Evolutionary conservation across 768 basidiomycete species (phyloP), one percentile per base, ranked within the genome.

Genomic region (Russula ochroleuca): DNA sequence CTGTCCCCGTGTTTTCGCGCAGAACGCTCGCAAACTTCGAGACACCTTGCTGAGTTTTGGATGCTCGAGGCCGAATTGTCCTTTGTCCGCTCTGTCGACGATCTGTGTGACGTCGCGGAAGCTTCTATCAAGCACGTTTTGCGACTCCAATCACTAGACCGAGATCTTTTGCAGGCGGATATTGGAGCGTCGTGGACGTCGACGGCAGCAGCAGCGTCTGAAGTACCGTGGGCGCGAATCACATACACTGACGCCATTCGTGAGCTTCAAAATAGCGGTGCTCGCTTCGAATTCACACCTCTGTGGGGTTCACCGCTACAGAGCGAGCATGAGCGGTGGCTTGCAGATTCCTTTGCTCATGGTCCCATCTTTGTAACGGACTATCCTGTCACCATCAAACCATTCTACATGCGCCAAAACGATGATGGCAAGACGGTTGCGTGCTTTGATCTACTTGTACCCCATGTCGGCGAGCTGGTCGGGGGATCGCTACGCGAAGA

Each of bases 21-120:
- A 23, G 97, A 99, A 72, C 85, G 85, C 6, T 90, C 88, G 3
- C 81, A 87, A 68, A 98, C 96, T 2, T 83, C 84, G 37, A 81
- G 96, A n/a, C 97, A 99, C 72, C 82, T 99, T 14, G 86, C 92
- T 56, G 97, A 99, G 74, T 99, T 99, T 74, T 98, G 93, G 90
- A 99, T 99, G 97, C 84, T 98, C 59, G 97, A 99, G 76, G 95
- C 92, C 0, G 97, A 99, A 72, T 87, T 92, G 82, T 85, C 85
- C 0, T 89, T 85, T 71, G 76, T 78, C 23, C 68, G 69, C 25
- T 72, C 73, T 9, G 72, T 88, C 5, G 76, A 77, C 3, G 78
- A 80, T 47, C 73, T 90, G 19, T 83, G 86, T 72, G 69, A 73
- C 49, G 75, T 87, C 25, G 80, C 83, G 3, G 88, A 91, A 71